Base-by-base conservation (phyloP, 1,284 basidiomycete genomes). In the Termitomyces sp. region DNA sequence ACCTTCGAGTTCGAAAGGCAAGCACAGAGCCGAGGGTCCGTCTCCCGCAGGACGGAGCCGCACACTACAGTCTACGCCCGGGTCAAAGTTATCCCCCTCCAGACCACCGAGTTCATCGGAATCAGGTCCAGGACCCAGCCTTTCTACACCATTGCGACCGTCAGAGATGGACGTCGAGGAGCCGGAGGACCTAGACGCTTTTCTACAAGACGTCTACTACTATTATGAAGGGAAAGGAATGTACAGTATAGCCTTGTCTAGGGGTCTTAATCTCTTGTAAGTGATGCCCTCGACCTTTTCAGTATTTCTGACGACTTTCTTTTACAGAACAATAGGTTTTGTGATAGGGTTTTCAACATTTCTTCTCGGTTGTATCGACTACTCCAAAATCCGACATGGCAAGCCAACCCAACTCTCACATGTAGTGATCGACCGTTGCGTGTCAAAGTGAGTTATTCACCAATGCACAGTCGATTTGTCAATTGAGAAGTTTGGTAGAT, bases 191-290 rank as follows among this genome's bases (percentile, higher is more conserved):
- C 78, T 99, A 37, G 96, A 99, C 64, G 85, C 84, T 6, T 99
- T 97, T 69, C 71, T 99, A 30, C 92, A 96, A 72, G 93, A 97
- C 62, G 92, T 92, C 38, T 99, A 99, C 68, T 78, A 80, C 47
- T 99, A 98, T 68, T 99, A 99, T 66, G 87, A 92, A 62, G 94
- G 94, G 31, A 97, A 97, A 65, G 96, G 96, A 0, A 87, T 97
- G 46, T 95, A 89, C 69, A 95, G 92, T 61, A 99, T 99, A 62
- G 90, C 88, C 3, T 77, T 99, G 14, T 80, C 91, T 4, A 80
- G 90, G 46, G 85, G 90, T 11, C 78, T 97, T 31, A 97, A 97
- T 68, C 81, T 99, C 60, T 74, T 98, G 95, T 97, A 64, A 70
- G 92, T 81, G 42, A 46, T 52, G 58, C 61, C 52, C 60, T 50